Conservation (phyloP, 2,329 filamentous ascomycete species). For the Aspergillus sp. region DNA sequence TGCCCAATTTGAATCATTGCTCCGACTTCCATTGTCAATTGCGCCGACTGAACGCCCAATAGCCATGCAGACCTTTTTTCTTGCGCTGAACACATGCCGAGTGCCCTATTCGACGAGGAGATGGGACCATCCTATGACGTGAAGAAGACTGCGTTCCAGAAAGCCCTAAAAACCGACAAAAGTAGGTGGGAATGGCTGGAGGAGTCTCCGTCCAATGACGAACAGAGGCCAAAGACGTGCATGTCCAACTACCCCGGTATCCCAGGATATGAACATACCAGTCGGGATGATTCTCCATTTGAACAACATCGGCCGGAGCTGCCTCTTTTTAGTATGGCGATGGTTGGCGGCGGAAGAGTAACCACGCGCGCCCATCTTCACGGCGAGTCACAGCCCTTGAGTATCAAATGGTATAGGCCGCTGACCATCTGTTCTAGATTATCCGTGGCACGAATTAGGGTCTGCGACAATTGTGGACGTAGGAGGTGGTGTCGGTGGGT, state of each 20-base stretch:
- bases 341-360: no score
- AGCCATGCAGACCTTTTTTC: not conserved
- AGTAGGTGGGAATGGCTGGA: slow-evolving; percentile 12
- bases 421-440: not conserved
- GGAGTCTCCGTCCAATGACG: not conserved
- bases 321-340: no score
- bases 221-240: no score
- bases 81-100: slow-evolving; percentile 1
- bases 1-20: not conserved
- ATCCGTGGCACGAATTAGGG: slow-evolving; percentile 5
- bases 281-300: no score
- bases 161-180: not conserved
- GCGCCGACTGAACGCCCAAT: no score
- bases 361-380: no score
- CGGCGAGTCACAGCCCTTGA: no score
- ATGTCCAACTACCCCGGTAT: no score
- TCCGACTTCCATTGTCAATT: no score
- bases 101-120: not conserved
- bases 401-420: not conserved
- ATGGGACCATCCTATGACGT: slow-evolving; percentile 6
- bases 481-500: slow-evolving; percentile 11
- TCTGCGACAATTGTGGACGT: slow-evolving; percentile 7
- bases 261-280: no score
- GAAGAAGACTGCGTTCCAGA: slow-evolving; percentile 7
- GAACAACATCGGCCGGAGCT: no score